Base-by-base conservation (phyloP, 164 flowering plant genomes). In the Protea cynaroides region DNA sequence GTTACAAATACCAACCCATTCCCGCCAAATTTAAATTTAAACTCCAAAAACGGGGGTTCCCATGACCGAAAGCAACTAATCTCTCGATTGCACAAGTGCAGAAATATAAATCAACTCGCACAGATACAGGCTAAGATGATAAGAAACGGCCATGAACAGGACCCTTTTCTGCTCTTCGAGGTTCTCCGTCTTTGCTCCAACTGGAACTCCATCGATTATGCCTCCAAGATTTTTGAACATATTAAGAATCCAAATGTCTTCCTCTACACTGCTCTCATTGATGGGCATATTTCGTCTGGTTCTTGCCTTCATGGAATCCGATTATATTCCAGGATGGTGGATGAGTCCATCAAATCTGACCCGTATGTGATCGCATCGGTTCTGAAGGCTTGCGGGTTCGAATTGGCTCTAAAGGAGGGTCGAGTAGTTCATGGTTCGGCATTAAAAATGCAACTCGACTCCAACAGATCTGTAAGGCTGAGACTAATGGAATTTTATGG, bases 231-330 rank as follows among this genome's bases (percentile, higher is more conserved):
- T 23, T 76, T 79, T 47, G 54, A 62, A 18, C 17, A 34, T 13
- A 66, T 60, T 2, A 65, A 54, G 12, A 58, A 58, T 67, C 82
- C 77, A 13, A 79, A 79, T 61, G 75, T 79, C 25, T 75, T 47
- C 25, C 77, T 73, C 18, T 79, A 71, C 65, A 79, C 82, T 58
- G 76, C 76, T 66, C 69, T 76, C 46, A 69, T 76, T 34, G 79
- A 79, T 43, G 82, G 79, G 10, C 47, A 63, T 34, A 64, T 69
- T 8, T 74, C 49, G 2, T 51, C 72, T 8, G 76, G 71, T 47
- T 64, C 24, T 44, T 66, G 47, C 63, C 2, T 49, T n/a, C 72
- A 79, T n/a, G 79, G 61, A 6, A 64, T 76, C 60, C 49, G 40
- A 8, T 23, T 65, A 9, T 76, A 76, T 21, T 56, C 24, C 34